Base-by-base conservation (phyloP, 2,329 filamentous ascomycete genomes). In the Thelonectria discophora region DNA sequence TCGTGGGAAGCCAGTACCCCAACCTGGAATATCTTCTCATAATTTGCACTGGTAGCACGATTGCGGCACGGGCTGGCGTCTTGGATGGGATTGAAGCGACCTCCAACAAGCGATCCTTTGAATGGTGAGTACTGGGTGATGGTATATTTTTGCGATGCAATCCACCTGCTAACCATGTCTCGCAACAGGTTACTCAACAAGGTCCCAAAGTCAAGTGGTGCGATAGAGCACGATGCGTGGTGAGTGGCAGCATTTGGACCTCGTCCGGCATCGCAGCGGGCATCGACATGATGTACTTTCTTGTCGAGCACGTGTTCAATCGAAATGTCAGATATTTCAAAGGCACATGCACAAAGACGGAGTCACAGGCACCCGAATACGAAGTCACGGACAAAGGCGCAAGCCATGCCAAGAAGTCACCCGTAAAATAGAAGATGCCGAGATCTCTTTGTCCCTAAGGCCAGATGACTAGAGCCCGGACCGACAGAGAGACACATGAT, bases 211-310 rank as follows among this genome's bases (percentile, higher is more conserved):
- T 86, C 1, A 73, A 81, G 0, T 90, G 88, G 88, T 74, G 85
- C 15, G 72, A 77, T 0, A 77, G 79, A 45, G 87, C 87, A 9
- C 78, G 88, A 47, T 90, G 87, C 87, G 84, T 88, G 0, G 76
- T 76, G 0, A 85, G 88, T 70, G 86, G 83, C 2, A 86, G 88
- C 56, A 77, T 88, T 2, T 90, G 87, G 86, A 87, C 84, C 0
- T 83, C 82, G 2, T 86, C 85, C 0, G 87, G 88, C 0, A 82
- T 90, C 6, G 82, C 81, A 53, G 75, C 76, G 1, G 77, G 77
- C 5, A 77, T 79, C 2, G 77, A 79, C 56, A 77, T 77, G 74
- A 74, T 71, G 11, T 77, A 73, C 60, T 75, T 72, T 0, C 79
- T 75, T 27, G 66, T 74, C 13, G 60, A 65, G 2, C 62, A 65